Conservation (phyloP, 495 filamentous ascomycete genomes). For the Geoglossum glabrum region DNA sequence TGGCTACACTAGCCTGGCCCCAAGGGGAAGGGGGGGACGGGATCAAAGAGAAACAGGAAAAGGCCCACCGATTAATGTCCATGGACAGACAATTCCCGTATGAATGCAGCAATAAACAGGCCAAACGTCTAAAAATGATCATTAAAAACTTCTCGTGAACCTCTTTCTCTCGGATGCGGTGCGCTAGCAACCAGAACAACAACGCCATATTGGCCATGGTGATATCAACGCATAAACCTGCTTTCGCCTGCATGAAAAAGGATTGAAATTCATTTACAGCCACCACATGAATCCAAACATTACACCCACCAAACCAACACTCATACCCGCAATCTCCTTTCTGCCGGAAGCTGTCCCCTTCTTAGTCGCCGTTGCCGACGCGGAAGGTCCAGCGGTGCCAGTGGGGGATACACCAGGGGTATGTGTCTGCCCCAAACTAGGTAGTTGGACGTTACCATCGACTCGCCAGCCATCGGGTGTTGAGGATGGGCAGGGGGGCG, state of each 20-base stretch:
- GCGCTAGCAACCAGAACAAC: neutral
- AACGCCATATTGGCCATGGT: neutral
- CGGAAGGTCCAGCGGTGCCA: neutral
- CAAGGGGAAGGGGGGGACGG: too few species aligned
- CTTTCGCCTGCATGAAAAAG: neutral
- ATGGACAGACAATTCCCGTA: too few species aligned
- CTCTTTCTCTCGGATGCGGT: neutral
- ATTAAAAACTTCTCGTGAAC: neutral
- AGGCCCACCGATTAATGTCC: too few species aligned
- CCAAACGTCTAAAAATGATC: neutral
- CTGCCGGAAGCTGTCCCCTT: slow-evolving; percentile 5
- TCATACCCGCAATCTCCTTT: slow-evolving; percentile 7
- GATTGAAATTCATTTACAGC: slow-evolving; percentile 1
- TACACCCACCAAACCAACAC: slow-evolving; percentile 3
- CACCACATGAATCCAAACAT: slow-evolving; percentile 10
- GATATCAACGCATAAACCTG: neutral
- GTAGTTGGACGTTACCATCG: slow-evolving; percentile 43
- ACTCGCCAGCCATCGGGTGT: slow-evolving; percentile 54
- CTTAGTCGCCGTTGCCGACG: slow-evolving; percentile 4
- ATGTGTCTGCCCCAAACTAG: slow-evolving; percentile 37
- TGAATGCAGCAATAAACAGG: neutral
- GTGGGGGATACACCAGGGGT: neutral
- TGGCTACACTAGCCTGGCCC: too few species aligned
- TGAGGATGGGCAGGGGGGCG: slow-evolving; percentile 49
- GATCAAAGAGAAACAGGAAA: too few species aligned